Conservation (phyloP, 2,329 filamentous ascomycete genomes). For the Aspergillus neotritici region DNA sequence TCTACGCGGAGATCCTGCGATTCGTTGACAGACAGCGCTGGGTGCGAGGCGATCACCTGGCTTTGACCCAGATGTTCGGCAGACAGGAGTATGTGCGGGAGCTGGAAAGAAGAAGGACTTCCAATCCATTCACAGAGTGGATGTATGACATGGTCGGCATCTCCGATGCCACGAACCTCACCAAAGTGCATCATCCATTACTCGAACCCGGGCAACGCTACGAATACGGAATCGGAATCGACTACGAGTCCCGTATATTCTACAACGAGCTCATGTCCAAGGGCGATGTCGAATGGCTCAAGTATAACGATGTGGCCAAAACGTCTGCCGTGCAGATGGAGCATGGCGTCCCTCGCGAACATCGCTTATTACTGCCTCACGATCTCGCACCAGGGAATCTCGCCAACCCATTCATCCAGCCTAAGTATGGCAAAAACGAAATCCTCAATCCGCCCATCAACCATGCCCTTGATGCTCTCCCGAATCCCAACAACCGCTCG, state of each 20-base stretch:
- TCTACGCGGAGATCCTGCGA: constrained; percentile 43
- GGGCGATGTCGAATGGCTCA: constrained; percentile 38
- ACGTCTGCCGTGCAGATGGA: constrained; percentile 32
- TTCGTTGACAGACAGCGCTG: constrained; percentile 30
- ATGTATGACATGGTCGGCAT: constrained; percentile 35
- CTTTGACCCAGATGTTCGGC: constrained; percentile 49
- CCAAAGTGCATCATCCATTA: constrained; percentile 27
- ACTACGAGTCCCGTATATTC: constrained; percentile 49
- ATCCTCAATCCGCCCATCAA: constrained; percentile 30
- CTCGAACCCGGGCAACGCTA: constrained; percentile 37
- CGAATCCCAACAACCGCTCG: constrained; percentile 31
- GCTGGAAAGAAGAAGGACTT: constrained; percentile 31
- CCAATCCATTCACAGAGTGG: constrained; percentile 34
- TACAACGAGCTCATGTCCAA: constrained; percentile 39
- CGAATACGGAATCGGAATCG: constrained; percentile 49
- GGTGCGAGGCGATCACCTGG: constrained; percentile 39
- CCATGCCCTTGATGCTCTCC: constrained; percentile 39
- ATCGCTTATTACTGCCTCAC: constrained; percentile 33
- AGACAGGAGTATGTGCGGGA: constrained; percentile 50
- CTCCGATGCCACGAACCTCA: constrained; percentile 33
- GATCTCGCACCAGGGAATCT: constrained; percentile 30
- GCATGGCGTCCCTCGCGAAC: constrained; percentile 33
- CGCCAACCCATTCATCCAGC: constrained; percentile 32
- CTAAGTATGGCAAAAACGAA: constrained; percentile 21
- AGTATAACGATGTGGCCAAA: constrained; percentile 34